Evolutionary conservation across 345 rosid genomes (phyloP).

Genomic region (Citrus medica): DNA sequence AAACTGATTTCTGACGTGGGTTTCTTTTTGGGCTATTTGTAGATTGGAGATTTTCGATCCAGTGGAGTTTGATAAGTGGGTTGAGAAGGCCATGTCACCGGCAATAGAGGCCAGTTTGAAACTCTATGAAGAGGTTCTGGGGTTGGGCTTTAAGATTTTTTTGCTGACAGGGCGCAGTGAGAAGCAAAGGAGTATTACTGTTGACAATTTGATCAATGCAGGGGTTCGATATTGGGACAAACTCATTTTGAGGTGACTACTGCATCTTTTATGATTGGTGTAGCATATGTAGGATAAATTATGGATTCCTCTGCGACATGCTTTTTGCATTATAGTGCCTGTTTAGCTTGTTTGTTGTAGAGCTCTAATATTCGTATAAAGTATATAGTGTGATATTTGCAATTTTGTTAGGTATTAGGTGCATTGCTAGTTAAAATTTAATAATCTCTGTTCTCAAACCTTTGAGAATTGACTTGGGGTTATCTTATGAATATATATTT

Average conservation of each 20-base stretch:
- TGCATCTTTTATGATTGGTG: not conserved
- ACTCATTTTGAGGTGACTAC: constrained; percentile 75
- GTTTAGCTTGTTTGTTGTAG: not conserved
- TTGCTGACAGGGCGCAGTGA: constrained; percentile 83
- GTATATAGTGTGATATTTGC: not conserved
- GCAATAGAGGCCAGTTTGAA: constrained; percentile 68
- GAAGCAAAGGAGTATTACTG: constrained; percentile 52
- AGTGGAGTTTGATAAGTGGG: constrained; percentile 76
- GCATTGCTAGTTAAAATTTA: not conserved
- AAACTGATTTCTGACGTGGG: constrained; percentile 14
- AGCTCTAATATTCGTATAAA: not conserved
- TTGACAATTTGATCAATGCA: constrained; percentile 58
- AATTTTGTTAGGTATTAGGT: not conserved
- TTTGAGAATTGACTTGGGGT: not conserved
- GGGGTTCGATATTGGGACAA: constrained; percentile 82
- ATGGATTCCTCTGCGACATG: not conserved
- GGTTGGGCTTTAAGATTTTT: constrained; percentile 73
- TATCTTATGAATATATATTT: not conserved
- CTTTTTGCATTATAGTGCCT: not conserved
- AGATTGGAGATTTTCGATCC: constrained; percentile 72
- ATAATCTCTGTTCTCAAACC: not conserved
- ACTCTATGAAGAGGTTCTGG: constrained; percentile 61
- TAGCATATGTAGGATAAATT: not conserved
- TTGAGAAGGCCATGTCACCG: constrained; percentile 66
- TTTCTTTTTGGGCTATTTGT: constrained; percentile 21